Evolutionary conservation across 2,329 filamentous ascomycete species (phyloP), one percentile per base, ranked within the genome.

Genomic region (Aspergillus sp.): DNA sequence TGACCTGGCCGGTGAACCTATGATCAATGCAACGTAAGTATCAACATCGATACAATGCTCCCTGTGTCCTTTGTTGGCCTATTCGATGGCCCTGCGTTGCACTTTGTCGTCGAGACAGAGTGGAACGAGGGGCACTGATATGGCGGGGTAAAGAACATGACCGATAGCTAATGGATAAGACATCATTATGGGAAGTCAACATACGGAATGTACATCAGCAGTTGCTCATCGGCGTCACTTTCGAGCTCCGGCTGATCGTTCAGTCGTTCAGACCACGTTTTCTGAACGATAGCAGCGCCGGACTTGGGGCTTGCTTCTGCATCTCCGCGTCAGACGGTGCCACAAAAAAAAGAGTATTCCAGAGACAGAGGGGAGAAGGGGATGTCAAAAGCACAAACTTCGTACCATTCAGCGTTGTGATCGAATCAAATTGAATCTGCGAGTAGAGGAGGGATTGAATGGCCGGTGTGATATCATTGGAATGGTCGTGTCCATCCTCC

Each of bases 1-100:
- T 95, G 54, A 96, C 85, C 73, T 96, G 92, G 45, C 89, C 92
- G 1, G 91, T 92, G 76, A 99, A 99, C 2, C 90, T 95, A 58
- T 51, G 46, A 22, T 24, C 24, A 13, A 30, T 14, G 5, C 9
- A 33, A 16, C 6, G 26, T 30, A 10, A 30, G 26, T 30, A 30
- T 30, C 9, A 30, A 30, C 26, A 11, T 30, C 26, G 8, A 30
- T 30, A 8, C 26, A 8, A 30, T 11, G 9, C 9, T 22, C 26
- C 26, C 26, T 30, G 26, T 9, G 26, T 22, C 7, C 22, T 3
- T 8, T 30, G 26, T 30, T 30, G 26, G 26, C 26, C 26, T 30
- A 8, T 30, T 30, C 8, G 26, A 30, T 30, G 26, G 51, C 22
- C 6, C 38, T 19, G 17, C 11, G 4, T 16, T 22, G 11, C 9